These are phyloP conservation scores for Cordia subcordata DNA, from an alignment of 257 asterid species.

Conservation along the genomic window DNA sequence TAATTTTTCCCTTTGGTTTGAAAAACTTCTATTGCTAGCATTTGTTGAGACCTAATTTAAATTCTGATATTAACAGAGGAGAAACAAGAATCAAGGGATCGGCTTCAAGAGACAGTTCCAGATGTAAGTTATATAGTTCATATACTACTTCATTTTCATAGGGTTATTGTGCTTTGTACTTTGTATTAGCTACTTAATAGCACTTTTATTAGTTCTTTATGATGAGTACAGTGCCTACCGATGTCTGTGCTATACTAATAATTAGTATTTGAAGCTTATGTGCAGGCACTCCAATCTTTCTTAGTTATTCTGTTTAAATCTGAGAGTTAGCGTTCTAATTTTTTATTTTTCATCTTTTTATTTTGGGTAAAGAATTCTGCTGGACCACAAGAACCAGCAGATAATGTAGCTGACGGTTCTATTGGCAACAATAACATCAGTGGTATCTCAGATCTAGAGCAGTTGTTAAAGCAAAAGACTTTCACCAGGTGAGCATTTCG, in stretches of 20 bases:
- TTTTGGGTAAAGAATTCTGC: constrained; percentile 31
- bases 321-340: not conserved
- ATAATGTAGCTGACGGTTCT: constrained; percentile 31
- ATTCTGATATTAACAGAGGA: constrained; percentile 43
- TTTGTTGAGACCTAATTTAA: not conserved
- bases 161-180: not conserved
- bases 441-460: constrained; percentile 65
- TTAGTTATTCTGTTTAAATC: not conserved
- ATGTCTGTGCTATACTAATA: not conserved
- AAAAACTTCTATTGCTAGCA: too few relatives aligned
- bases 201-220: not conserved
- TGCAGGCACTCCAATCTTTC: not conserved
- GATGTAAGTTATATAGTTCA: constrained; percentile 40
- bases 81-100: constrained; percentile 30
- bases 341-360: not conserved
- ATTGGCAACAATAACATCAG: constrained; percentile 23
- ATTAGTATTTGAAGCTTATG: not conserved
- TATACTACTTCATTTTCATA: not conserved
- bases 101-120: constrained; percentile 27
- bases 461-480: constrained; percentile 60
- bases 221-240: not conserved
- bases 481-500: constrained; percentile 56
- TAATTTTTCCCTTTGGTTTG: not conserved
- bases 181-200: not conserved
- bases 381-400: constrained; percentile 30